Evolutionary conservation across 2,329 filamentous ascomycete species (phyloP), one percentile per base, ranked within the genome.

Genomic region (Fusarium xyrophilum): DNA sequence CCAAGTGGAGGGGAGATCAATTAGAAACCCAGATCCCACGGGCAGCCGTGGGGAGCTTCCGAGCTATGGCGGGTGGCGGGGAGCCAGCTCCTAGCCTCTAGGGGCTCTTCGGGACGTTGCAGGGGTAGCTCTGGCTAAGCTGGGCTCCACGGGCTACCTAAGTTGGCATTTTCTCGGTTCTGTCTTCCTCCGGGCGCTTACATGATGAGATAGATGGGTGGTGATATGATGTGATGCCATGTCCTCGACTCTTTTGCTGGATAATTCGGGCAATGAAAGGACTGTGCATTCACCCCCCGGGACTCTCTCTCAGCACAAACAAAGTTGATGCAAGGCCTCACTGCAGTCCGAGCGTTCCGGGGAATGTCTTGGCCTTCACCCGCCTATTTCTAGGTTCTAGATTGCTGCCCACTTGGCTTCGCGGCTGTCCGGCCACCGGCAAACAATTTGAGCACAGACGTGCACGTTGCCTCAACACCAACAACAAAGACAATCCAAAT

Each of bases 41-140:
- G 55, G 50, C 61, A 56, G 56, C 69, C 67, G 68, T 70, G 66
- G 71, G 71, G 62, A 73, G n/a, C n/a, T n/a, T n/a, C n/a, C n/a
- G n/a, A n/a, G 71, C 71, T 74, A 65, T 70, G 59, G 68, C 69
- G 71, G 71, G 71, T 63, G 60, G 62, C 62, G 62, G 66, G 63
- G 48, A 56, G 62, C 44, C 44, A 35, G 25, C 71, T 65, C 48
- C 68, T 62, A 68, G 62, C n/a, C 53, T n/a, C 51, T 61, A 66
- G 64, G 50, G 60, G 58, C 61, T 61, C 46, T 44, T 58, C 63
- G 69, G 67, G 63, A 60, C 46, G 61, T 46, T 70, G 53, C 71
- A 73, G 32, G 32, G 71, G 33, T 35, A 23, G 23, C 68, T 64
- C 55, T 27, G 46, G 21, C 27, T 19, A 15, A 32, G 28, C n/a